Base-by-base conservation (phyloP, 345 rosid genomes). In the Psidium guajava region DNA sequence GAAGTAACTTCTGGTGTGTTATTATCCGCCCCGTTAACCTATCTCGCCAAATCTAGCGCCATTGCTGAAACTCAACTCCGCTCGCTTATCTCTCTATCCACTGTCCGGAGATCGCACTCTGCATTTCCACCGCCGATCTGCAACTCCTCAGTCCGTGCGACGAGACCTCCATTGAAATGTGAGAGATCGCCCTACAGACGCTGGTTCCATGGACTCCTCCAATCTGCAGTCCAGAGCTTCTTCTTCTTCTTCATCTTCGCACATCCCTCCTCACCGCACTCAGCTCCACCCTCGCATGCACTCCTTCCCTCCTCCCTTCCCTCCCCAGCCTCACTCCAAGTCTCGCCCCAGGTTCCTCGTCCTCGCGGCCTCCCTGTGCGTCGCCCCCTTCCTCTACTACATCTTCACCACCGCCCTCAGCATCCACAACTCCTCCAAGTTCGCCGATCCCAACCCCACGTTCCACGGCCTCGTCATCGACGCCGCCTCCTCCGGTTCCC, bases 221-320 rank as follows among this genome's bases (percentile, higher is more conserved):
- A 56, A 55, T 32, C 85, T 88, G n/a, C 93, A 87, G 75, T 85
- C 88, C 73, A 89, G 91, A 56, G 36, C 89, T 53, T 55, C 84
- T 2, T 69, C 87, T 1, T 28, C 86, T 56, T 50, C 81, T 69
- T 49, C 91, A 52, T 44, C 86, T 50, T 54, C 90, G 81, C 87
- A 86, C 92, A 87, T 90, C 87, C 93, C 92, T 44, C 93, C 86
- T 27, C 93, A 91, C 89, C 92, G 92, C 6, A 89, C 93, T 8
- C 93, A 91, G 87, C 86, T 91, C 24, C 93, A 89, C 85, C 93
- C 93, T 53, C 92, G 92, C 83, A 89, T 91, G 93, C 91, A 89
- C 59, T 25, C 87, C 83, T 80, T 75, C 75, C 64, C 88, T 15
- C 40, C 89, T 16, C 9, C 87, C 56, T 40, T 32, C 55, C 77